phyloP scores from a whole-genome alignment of 2,329 filamentous ascomycete genomes.

The Ceratocystis colombiana region DNA sequence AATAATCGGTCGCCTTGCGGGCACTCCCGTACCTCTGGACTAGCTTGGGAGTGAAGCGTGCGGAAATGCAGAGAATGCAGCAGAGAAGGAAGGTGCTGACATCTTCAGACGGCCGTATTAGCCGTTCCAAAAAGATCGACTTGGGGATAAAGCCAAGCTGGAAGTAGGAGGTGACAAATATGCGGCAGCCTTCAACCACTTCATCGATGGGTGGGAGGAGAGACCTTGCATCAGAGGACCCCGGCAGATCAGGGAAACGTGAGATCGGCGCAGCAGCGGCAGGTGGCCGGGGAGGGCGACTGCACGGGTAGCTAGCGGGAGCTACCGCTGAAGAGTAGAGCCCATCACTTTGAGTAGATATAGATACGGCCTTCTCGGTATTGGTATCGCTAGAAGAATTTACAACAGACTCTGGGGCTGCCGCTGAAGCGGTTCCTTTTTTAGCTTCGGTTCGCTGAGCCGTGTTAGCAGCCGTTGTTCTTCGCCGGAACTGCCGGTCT shows the following conservation, averaged over 20 bases:
- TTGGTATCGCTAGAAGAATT: not conserved
- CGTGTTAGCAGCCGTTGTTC: conserved; percentile 7
- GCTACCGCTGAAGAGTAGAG: not conserved
- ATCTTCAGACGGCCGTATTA: conserved; percentile 27
- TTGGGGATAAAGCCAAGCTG: conserved; percentile 33
- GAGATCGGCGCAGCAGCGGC: not conserved
- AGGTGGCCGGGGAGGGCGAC: not conserved
- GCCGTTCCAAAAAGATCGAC: conserved; percentile 30
- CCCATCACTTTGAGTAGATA: not conserved
- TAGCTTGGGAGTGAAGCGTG: conserved; percentile 31
- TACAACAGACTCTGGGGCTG: not conserved
- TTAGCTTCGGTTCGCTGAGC: not conserved
- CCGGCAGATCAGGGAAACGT: not conserved
- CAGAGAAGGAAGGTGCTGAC: conserved; percentile 31
- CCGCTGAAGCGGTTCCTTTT: not conserved
- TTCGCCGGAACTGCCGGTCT: conserved; percentile 27
- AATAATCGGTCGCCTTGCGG: conserved; percentile 29
- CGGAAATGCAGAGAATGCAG: conserved; percentile 31
- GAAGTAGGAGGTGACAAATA: conserved; percentile 31
- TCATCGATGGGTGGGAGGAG: conserved; percentile 29
- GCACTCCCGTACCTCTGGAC: conserved; percentile 28
- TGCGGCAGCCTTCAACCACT: conserved; percentile 30
- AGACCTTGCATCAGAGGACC: not conserved
- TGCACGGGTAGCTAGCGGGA: not conserved
- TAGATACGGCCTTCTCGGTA: not conserved